Conservation (phyloP, 768 basidiomycete genomes). For the Termitomyces sp. region DNA sequence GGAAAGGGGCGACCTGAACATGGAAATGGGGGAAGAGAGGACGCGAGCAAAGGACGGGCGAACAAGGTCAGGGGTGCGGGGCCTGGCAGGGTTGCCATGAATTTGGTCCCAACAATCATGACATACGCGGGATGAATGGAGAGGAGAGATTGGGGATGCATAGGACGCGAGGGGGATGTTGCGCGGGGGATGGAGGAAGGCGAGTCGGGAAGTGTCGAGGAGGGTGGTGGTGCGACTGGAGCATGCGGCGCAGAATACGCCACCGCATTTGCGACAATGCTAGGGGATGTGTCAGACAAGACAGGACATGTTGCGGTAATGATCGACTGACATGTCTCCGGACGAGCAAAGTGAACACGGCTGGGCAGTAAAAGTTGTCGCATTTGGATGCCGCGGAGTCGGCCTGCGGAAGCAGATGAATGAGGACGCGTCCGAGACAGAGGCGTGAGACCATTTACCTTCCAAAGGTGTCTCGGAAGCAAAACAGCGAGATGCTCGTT, state of each 20-base stretch:
- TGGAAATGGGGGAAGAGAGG: slow-evolving; percentile 34
- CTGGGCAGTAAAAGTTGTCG: slow-evolving; percentile 70
- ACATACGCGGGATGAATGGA: slow-evolving; percentile 60
- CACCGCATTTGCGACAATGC: slow-evolving; percentile 86
- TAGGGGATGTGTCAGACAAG: slow-evolving; percentile 25
- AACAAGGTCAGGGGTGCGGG: slow-evolving; percentile 31
- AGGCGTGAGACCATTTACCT: slow-evolving; percentile 35
- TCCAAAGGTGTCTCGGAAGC: slow-evolving; percentile 68
- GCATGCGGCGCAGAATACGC: slow-evolving; percentile 66
- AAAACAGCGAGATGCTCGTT: slow-evolving; percentile 81
- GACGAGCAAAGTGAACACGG: slow-evolving; percentile 61
- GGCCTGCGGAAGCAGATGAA: slow-evolving; percentile 35
- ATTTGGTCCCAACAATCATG: slow-evolving; percentile 76
- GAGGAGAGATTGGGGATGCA: slow-evolving; percentile 55
- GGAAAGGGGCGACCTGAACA: slow-evolving; percentile 31
- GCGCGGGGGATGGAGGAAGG: slow-evolving; percentile 68
- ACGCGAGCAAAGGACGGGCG: slow-evolving; percentile 30
- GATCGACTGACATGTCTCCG: slow-evolving; percentile 62
- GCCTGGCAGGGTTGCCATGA: slow-evolving; percentile 47
- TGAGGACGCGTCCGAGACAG: slow-evolving; percentile 7
- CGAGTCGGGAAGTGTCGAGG: slow-evolving; percentile 67
- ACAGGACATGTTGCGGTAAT: background rate
- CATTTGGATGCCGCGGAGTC: slow-evolving; percentile 58
- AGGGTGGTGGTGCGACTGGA: slow-evolving; percentile 55
- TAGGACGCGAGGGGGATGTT: slow-evolving; percentile 54